Evolutionary conservation across 352 stramenopile species (phyloP).

Genomic region (Phytopythium vexans): DNA sequence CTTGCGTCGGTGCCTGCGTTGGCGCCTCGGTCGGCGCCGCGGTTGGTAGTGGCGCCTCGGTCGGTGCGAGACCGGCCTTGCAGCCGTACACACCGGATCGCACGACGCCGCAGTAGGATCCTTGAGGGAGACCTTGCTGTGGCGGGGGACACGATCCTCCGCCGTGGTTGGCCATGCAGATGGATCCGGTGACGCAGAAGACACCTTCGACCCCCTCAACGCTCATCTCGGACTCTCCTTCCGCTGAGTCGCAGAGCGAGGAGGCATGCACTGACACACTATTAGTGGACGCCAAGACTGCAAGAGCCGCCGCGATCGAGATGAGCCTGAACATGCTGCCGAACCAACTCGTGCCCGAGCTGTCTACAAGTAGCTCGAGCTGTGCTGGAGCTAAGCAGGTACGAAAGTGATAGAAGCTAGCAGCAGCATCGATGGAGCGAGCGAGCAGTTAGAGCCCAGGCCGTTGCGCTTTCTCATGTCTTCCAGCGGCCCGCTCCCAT

Average conservation of each 20-base stretch:
- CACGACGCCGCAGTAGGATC: slow-evolving; percentile 34
- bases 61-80: slow-evolving; percentile 15
- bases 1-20: neutral
- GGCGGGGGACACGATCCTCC: slow-evolving; percentile 15
- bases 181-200: slow-evolving; percentile 20
- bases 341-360: too few relatives aligned
- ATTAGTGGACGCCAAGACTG: neutral
- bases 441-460: too few relatives aligned
- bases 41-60: neutral
- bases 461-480: too few relatives aligned
- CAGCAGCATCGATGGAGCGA: too few relatives aligned
- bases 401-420: too few relatives aligned
- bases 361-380: too few relatives aligned
- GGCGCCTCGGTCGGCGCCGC: neutral
- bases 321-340: slow-evolving; percentile 23
- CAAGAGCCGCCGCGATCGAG: slow-evolving; percentile 20
- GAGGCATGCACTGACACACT: slow-evolving; percentile 8
- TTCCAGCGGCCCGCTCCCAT: too few relatives aligned
- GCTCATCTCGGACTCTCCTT: slow-evolving; percentile 27
- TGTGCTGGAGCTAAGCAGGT: too few relatives aligned
- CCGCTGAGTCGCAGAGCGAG: slow-evolving; percentile 8
- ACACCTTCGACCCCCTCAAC: slow-evolving; percentile 25
- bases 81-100: slow-evolving; percentile 31
- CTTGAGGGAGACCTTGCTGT: slow-evolving; percentile 21
- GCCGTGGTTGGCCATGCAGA: slow-evolving; percentile 24